These are phyloP conservation scores for Lentithecium fluviatile DNA, from an alignment of 495 filamentous ascomycete genomes.

Conservation along the genomic window DNA sequence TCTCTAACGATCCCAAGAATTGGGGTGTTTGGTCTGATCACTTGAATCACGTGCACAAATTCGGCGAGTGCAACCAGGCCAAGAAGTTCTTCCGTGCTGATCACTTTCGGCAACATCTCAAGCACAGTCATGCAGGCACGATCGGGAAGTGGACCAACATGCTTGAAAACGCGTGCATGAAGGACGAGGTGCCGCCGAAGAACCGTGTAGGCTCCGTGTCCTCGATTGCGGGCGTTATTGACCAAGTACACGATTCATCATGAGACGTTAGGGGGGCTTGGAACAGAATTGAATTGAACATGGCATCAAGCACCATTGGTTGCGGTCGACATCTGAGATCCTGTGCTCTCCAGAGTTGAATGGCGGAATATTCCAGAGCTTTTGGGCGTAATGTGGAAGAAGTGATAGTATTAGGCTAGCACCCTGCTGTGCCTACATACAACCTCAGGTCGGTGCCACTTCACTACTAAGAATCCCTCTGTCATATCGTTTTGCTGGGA, in stretches of 20 bases:
- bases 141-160: constrained; percentile 99
- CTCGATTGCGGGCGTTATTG: constrained; percentile 33
- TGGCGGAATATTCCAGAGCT: too few species aligned
- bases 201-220: constrained; percentile 30
- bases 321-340: constrained; percentile 1
- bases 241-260: constrained; percentile 36
- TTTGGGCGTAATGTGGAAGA: too few species aligned
- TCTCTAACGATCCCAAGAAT: constrained; percentile 71
- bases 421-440: too few species aligned
- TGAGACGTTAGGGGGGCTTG: constrained; percentile 28
- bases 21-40: constrained; percentile 86
- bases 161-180: constrained; percentile 95
- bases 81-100: constrained; percentile 99
- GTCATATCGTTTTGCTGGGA: too few species aligned
- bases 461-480: too few species aligned
- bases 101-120: constrained; percentile 96
- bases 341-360: too few species aligned
- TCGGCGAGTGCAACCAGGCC: constrained; percentile 94
- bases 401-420: too few species aligned
- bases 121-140: constrained; percentile 94
- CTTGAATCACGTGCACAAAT: constrained; percentile 88
- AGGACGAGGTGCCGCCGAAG: constrained; percentile 67
- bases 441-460: too few species aligned
- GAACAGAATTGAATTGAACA: constrained; percentile 19
- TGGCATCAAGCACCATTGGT: constrained; percentile 31